These are phyloP conservation scores for Spinacia oleracea DNA, from an alignment of 179 eudicot genomes.

Conservation along the genomic window DNA sequence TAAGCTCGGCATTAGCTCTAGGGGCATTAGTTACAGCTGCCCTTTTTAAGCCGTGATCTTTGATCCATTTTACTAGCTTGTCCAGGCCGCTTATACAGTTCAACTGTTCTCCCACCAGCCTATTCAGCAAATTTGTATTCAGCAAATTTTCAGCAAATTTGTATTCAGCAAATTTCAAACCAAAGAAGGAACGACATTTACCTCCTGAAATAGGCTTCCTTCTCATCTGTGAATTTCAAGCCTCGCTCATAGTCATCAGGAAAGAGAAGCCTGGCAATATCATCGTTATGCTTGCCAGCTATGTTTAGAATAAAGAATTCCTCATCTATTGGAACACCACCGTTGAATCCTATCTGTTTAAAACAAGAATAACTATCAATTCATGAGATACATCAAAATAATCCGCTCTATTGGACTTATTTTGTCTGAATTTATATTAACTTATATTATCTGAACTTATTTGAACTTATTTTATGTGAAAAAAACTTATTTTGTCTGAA, in stretches of 20 bases:
- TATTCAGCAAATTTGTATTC: conserved; percentile 23
- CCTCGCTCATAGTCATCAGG: conserved; percentile 80
- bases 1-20: conserved; percentile 76
- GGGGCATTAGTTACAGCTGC: conserved; percentile 98
- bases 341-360: conserved; percentile 81
- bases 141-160: background rate
- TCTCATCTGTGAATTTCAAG: conserved; percentile 61
- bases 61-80: conserved; percentile 72
- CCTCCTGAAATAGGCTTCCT: conserved; percentile 86
- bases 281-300: conserved; percentile 89
- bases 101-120: conserved; percentile 67
- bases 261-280: conserved; percentile 65
- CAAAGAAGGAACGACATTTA: conserved; percentile 22
- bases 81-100: conserved; percentile 63
- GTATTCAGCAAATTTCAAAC: background rate
- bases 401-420: background rate
- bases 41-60: conserved; percentile 74
- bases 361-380: conserved; percentile 18
- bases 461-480: no score
- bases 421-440: no score
- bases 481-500: no score
- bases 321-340: conserved; percentile 75
- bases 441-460: no score
- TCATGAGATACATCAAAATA: background rate
- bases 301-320: conserved; percentile 59